Conservation (phyloP, 2,329 filamentous ascomycete species). For the Neocucurbitaria cava region DNA sequence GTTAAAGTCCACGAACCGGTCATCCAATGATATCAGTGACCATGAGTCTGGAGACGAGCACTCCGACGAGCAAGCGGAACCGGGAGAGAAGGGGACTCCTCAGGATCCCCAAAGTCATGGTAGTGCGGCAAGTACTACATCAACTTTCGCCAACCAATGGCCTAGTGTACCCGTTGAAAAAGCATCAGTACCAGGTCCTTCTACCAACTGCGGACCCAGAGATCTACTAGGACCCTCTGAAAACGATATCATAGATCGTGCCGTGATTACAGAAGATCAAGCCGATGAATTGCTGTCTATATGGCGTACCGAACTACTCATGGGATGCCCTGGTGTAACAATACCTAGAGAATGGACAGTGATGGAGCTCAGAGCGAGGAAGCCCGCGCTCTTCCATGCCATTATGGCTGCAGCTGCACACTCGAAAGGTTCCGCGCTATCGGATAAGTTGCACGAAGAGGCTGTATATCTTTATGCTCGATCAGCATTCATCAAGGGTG, state of each 20-base stretch:
- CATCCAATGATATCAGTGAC: constrained; percentile 34
- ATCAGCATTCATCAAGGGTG: constrained; percentile 45
- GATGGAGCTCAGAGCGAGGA: constrained; percentile 34
- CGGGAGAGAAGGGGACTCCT: constrained; percentile 22
- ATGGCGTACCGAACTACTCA: constrained; percentile 39
- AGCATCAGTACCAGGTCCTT: constrained; percentile 5
- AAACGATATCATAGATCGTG: constrained; percentile 45
- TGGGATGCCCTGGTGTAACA: constrained; percentile 39
- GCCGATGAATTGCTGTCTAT: constrained; percentile 39
- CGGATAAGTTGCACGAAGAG: constrained; percentile 43
- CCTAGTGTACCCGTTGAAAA: constrained; percentile 5
- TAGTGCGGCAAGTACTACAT: constrained; percentile 11
- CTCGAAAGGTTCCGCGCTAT: constrained; percentile 38
- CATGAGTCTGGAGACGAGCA: constrained; percentile 39
- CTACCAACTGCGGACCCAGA: constrained; percentile 15
- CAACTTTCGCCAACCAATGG: constrained; percentile 16
- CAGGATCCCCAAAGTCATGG: constrained; percentile 18
- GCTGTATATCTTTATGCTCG: constrained; percentile 42
- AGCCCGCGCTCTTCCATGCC: constrained; percentile 45
- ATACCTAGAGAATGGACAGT: constrained; percentile 42
- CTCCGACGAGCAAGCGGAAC: constrained; percentile 23
- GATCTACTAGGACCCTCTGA: constrained; percentile 33
- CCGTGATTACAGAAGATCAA: constrained; percentile 35
- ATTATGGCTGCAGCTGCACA: constrained; percentile 48
- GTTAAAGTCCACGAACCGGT: constrained; percentile 30